A percentile compares a stretch with the other conserved stretches of the same genome.
phyloP scores from a whole-genome alignment of 176 grass and related monocot genomes.

The Triticum urartu region DNA sequence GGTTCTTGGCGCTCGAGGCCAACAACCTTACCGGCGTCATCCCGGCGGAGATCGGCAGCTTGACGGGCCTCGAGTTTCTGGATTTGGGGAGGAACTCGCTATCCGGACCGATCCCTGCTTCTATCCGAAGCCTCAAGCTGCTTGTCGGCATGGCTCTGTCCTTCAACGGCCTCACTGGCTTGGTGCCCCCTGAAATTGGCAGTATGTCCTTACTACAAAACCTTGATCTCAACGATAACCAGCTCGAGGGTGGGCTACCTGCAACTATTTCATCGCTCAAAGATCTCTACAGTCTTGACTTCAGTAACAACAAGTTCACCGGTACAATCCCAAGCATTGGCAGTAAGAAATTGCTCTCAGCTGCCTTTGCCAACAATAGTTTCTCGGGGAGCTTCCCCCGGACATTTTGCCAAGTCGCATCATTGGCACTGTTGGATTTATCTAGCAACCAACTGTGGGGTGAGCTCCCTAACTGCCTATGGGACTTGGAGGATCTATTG shows the following conservation, averaged over 20 bases:
- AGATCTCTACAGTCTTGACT: background rate
- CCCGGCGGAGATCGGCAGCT: slow-evolving; percentile 14
- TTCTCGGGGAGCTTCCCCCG: background rate
- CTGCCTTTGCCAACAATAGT: background rate
- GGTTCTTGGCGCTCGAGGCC: background rate
- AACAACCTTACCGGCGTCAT: slow-evolving; percentile 39
- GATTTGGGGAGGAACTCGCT: slow-evolving; percentile 31
- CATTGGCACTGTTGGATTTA: slow-evolving; percentile 16
- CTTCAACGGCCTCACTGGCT: slow-evolving; percentile 40
- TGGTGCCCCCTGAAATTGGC: slow-evolving; percentile 42
- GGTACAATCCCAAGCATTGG: slow-evolving; percentile 21
- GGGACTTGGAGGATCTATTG: slow-evolving; percentile 4
- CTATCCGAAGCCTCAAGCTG: background rate
- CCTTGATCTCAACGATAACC: slow-evolving; percentile 44
- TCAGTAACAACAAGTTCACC: slow-evolving; percentile 24
- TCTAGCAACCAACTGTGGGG: slow-evolving; percentile 41
- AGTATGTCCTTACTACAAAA: slow-evolving; percentile 24
- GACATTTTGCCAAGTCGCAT: background rate
- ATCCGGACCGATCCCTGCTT: slow-evolving; percentile 9
- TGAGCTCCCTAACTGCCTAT: slow-evolving; percentile 38
- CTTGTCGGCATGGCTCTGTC: slow-evolving; percentile 1
- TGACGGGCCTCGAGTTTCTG: slow-evolving; percentile 18
- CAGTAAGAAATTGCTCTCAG: slow-evolving; percentile 7
- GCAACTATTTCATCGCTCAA: slow-evolving; percentile 22
- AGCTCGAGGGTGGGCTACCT: slow-evolving; percentile 48